These are phyloP conservation scores for Hirsutella thompsonii DNA, from an alignment of 2,329 filamentous ascomycete species.

Conservation along the genomic window DNA sequence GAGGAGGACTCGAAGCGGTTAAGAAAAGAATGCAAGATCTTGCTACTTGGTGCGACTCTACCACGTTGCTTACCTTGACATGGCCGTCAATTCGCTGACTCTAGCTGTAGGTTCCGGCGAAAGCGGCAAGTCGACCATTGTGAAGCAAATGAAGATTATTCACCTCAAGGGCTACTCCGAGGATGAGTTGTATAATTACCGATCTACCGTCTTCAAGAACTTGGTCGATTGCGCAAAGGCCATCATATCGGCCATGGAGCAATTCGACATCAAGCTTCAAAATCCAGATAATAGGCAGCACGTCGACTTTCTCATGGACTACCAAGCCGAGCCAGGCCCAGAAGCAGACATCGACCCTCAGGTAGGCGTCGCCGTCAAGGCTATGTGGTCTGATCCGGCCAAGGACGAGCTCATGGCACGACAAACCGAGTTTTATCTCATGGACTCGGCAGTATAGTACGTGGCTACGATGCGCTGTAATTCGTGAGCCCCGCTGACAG, in stretches of 20 bases:
- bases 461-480: conserved; percentile 16
- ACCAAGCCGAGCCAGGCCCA: conserved; percentile 82
- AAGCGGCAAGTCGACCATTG: conserved; percentile 97
- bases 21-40: conserved; percentile 96
- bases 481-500: background rate
- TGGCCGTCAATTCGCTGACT: background rate
- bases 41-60: conserved; percentile 63
- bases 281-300: conserved; percentile 59
- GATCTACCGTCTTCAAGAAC: conserved; percentile 96
- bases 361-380: conserved; percentile 71
- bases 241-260: conserved; percentile 79
- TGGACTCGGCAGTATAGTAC: conserved; percentile 98
- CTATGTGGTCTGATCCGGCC: conserved; percentile 82
- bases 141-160: conserved; percentile 99
- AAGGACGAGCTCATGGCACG: conserved; percentile 78
- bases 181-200: conserved; percentile 87
- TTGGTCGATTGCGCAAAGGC: conserved; percentile 93
- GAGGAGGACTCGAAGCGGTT: conserved; percentile 90
- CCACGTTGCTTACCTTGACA: conserved; percentile 6
- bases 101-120: conserved; percentile 70
- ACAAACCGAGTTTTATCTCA: conserved; percentile 95
- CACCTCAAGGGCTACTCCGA: conserved; percentile 95
- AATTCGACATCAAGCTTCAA: conserved; percentile 75
- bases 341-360: conserved; percentile 70
- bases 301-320: conserved; percentile 71